These are phyloP conservation scores for Fraxinus greggii DNA, from an alignment of 305 asterid species.

Conservation along the genomic window DNA sequence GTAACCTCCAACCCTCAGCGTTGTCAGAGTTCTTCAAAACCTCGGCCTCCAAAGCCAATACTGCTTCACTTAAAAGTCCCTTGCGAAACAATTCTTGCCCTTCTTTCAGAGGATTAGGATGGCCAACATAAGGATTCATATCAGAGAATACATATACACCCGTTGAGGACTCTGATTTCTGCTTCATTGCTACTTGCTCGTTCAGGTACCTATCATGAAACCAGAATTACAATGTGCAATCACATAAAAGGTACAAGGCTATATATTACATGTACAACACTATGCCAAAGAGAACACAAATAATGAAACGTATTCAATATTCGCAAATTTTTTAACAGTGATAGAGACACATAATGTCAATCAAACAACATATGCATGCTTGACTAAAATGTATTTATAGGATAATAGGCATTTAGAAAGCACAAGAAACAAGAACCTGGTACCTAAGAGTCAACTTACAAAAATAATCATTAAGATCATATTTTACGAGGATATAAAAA, in stretches of 20 bases:
- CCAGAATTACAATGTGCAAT: not conserved
- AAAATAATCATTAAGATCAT: not conserved
- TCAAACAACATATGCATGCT: not conserved
- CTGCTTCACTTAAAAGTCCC: slow-evolving; percentile 99
- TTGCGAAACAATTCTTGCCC: slow-evolving; percentile 97
- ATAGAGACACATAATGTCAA: not conserved
- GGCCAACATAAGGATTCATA: slow-evolving; percentile 97
- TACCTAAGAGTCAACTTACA: not conserved
- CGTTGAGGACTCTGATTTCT: slow-evolving; percentile 2
- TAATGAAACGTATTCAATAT: not conserved
- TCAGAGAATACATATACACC: slow-evolving; percentile 93
- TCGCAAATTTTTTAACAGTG: not conserved
- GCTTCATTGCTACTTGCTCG: slow-evolving; percentile 7
- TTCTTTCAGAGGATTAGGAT: slow-evolving; percentile 94
- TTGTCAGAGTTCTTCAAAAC: slow-evolving; percentile 94
- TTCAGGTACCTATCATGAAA: slow-evolving; percentile 10
- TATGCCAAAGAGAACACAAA: not conserved
- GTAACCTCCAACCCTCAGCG: slow-evolving; percentile 99
- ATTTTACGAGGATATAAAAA: not conserved
- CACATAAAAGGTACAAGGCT: not conserved
- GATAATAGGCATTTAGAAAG: not conserved
- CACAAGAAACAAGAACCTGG: not conserved
- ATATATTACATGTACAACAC: not conserved
- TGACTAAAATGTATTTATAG: not conserved
- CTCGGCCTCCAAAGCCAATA: slow-evolving; percentile 99